Percentiles rank a stretch among this genome's conserved stretches.
phyloP scores from a whole-genome alignment of 441 rosid species.

The Isatis lusitanica region DNA sequence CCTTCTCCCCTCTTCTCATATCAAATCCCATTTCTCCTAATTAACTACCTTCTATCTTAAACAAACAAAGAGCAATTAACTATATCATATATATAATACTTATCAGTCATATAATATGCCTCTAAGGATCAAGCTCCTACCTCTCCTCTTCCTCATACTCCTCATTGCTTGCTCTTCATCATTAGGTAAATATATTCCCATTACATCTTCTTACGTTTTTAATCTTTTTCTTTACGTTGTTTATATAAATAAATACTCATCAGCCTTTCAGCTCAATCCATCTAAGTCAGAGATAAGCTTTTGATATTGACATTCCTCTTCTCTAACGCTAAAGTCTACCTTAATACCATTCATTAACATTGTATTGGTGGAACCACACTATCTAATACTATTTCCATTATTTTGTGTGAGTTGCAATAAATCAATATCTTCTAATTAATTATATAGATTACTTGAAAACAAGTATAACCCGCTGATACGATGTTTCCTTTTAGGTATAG shows the following conservation, averaged over 20 bases:
- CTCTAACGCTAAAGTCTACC: not conserved
- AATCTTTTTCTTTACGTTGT: not conserved
- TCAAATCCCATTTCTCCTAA: conserved; percentile 13
- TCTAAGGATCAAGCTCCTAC: conserved; percentile 39
- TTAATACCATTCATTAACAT: not conserved
- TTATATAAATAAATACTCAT: not conserved
- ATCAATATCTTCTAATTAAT: not conserved
- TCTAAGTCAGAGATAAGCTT: not conserved
- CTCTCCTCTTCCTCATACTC: conserved; percentile 46
- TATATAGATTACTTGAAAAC: not conserved
- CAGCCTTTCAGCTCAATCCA: not conserved
- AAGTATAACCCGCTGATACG: conserved; percentile 5
- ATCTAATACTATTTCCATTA: not conserved
- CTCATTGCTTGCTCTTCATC: conserved; percentile 41
- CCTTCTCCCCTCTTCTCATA: conserved; percentile 29
- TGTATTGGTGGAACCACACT: not conserved
- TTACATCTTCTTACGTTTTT: not conserved
- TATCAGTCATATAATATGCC: conserved; percentile 36
- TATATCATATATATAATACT: not conserved
- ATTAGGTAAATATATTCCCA: conserved; percentile 21
- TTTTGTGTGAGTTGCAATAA: not conserved
- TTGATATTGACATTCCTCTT: conserved; percentile 2
- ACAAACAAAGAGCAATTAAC: not conserved
- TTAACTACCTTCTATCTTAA: not conserved
- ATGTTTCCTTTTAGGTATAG: not conserved